Conservation (phyloP, 2,329 filamentous ascomycete genomes). For the Fusarium sororula region DNA sequence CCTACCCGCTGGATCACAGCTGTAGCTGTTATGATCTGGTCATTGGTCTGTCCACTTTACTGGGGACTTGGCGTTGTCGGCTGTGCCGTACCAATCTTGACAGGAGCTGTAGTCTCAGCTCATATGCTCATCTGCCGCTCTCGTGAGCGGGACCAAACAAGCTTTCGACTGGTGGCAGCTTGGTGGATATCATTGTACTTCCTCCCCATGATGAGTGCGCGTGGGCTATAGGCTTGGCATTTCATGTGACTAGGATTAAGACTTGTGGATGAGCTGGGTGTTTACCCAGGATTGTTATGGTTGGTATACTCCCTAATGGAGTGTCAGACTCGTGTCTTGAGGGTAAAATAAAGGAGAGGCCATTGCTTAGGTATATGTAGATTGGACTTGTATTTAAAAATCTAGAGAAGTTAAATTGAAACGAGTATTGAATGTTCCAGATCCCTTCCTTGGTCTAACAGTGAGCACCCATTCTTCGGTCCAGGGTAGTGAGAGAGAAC, state of each 20-base stretch:
- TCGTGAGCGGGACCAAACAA: constrained; percentile 18
- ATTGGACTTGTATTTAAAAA: neutral
- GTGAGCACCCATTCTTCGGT: neutral
- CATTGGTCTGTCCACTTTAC: constrained; percentile 26
- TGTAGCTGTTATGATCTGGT: constrained; percentile 24
- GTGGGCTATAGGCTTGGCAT: constrained; percentile 3
- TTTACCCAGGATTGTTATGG: no score
- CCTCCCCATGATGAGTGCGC: constrained; percentile 21
- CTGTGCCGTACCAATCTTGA: neutral
- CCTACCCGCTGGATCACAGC: constrained; percentile 33
- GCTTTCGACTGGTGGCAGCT: constrained; percentile 26
- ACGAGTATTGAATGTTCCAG: no score
- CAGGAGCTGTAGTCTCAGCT: constrained; percentile 6
- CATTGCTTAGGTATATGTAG: neutral
- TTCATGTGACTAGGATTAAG: neutral
- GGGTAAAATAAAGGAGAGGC: neutral
- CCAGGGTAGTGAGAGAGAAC: neutral
- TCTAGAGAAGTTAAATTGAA: neutral
- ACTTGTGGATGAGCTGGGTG: no score
- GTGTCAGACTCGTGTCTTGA: neutral
- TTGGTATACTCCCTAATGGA: no score
- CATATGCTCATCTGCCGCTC: constrained; percentile 27
- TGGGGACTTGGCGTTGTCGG: constrained; percentile 19
- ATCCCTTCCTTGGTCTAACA: no score
- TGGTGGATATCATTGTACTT: constrained; percentile 35